Percentiles rank a stretch among this genome's conserved stretches.
Evolutionary conservation across 2,329 filamentous ascomycete genomes (phyloP).

Genomic region (Trichoderma sp.): DNA sequence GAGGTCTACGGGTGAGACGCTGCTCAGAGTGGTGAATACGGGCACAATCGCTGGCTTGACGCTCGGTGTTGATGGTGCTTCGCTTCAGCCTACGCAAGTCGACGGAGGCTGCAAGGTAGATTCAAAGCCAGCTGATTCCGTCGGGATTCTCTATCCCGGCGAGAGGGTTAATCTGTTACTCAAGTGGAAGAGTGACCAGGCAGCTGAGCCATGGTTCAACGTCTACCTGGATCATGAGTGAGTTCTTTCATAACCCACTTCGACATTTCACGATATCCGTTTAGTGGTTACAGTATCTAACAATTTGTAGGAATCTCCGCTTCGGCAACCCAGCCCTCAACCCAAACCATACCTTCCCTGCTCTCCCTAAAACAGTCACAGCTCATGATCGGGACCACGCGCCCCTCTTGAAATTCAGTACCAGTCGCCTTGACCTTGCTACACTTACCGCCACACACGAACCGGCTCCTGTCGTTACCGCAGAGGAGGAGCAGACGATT

Average conservation of each 20-base stretch:
- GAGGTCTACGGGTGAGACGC: slow-evolving; percentile 12
- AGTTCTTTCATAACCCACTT: background rate
- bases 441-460: slow-evolving; percentile 2
- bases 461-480: background rate
- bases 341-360: slow-evolving; percentile 22
- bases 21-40: slow-evolving; percentile 27
- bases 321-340: slow-evolving; percentile 25
- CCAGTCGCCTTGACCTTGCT: slow-evolving; percentile 18
- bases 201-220: slow-evolving; percentile 22
- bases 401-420: background rate
- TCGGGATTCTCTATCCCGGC: slow-evolving; percentile 29
- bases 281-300: background rate
- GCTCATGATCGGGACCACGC: slow-evolving; percentile 9
- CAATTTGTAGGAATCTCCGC: slow-evolving; percentile 24
- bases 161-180: slow-evolving; percentile 27
- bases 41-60: slow-evolving; percentile 27
- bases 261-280: background rate
- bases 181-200: slow-evolving; percentile 19
- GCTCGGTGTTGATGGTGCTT: slow-evolving; percentile 24
- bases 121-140: slow-evolving; percentile 14
- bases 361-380: slow-evolving; percentile 18
- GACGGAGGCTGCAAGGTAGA: slow-evolving; percentile 26
- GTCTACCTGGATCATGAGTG: slow-evolving; percentile 30
- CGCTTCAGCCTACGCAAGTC: slow-evolving; percentile 24
- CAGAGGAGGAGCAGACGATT: slow-evolving; percentile 24